These are phyloP conservation scores for Tephrocybe sp. DNA, from an alignment of 768 basidiomycete genomes.

Conservation along the genomic window DNA sequence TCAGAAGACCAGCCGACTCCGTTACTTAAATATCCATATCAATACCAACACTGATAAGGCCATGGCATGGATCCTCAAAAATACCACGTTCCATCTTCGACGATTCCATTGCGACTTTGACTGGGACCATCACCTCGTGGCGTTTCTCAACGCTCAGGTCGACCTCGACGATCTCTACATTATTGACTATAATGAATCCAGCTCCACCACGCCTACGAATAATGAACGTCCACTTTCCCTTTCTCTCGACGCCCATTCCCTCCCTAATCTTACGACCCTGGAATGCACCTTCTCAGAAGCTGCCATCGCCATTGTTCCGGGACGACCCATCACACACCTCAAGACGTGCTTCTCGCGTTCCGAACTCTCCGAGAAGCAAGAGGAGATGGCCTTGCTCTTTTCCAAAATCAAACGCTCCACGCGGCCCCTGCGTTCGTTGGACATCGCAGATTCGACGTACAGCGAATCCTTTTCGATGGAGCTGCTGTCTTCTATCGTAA, in stretches of 20 bases:
- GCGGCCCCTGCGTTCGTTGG: constrained; percentile 47
- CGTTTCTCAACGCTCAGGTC: constrained; percentile 50
- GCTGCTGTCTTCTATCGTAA: constrained; percentile 44
- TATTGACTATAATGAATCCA: constrained; percentile 40
- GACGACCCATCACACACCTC: constrained; percentile 57
- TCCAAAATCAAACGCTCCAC: constrained; percentile 46
- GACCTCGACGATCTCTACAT: constrained; percentile 51
- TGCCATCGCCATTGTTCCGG: constrained; percentile 53
- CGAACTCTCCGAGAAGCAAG: constrained; percentile 45
- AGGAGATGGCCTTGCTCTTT: constrained; percentile 51
- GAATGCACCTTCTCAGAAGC: constrained; percentile 74
- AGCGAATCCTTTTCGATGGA: constrained; percentile 53
- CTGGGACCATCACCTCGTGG: constrained; percentile 58
- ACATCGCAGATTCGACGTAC: constrained; percentile 64
- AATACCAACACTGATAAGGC: constrained; percentile 34
- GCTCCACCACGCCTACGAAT: constrained; percentile 17
- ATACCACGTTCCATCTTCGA: constrained; percentile 52
- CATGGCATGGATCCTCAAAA: constrained; percentile 39
- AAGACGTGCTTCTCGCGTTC: constrained; percentile 69
- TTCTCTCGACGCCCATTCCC: constrained; percentile 28
- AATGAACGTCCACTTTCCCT: constrained; percentile 22
- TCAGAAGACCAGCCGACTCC: constrained; percentile 43
- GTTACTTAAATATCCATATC: constrained; percentile 52
- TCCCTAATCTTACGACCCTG: constrained; percentile 51
- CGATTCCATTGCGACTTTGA: constrained; percentile 66